phyloP scores from a whole-genome alignment of 1,284 basidiomycete species.

The Papiliotrema fonsecae region DNA sequence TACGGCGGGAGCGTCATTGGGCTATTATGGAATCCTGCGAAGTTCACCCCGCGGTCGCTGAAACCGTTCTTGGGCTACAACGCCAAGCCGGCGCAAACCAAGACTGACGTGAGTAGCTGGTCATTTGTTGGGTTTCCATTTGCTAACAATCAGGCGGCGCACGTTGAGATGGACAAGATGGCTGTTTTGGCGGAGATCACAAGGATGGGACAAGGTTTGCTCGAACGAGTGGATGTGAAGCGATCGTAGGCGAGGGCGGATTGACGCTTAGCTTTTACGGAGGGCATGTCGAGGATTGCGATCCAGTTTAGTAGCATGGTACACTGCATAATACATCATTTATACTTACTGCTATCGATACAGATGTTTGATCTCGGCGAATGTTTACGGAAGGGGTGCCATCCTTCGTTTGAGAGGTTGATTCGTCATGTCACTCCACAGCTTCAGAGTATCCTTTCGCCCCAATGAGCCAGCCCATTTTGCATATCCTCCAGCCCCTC shows the following conservation, averaged over 20 bases:
- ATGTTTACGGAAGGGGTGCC: no score
- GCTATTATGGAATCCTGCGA: slow-evolving; percentile 75
- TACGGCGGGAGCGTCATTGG: slow-evolving; percentile 77
- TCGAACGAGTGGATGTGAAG: slow-evolving; percentile 52
- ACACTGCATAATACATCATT: no score
- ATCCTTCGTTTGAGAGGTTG: no score
- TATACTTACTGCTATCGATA: no score
- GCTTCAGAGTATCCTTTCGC: slow-evolving; percentile 20
- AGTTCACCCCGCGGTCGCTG: slow-evolving; percentile 56
- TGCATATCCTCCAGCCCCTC: slow-evolving; percentile 31
- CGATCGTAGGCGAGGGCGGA: no score
- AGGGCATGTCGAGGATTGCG: no score
- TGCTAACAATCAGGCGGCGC: slow-evolving; percentile 45
- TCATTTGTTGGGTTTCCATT: neutral
- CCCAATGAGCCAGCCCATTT: slow-evolving; percentile 29
- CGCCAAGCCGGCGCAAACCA: slow-evolving; percentile 55
- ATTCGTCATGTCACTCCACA: no score
- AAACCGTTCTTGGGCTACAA: slow-evolving; percentile 80
- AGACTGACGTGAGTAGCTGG: slow-evolving; percentile 29
- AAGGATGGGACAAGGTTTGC: slow-evolving; percentile 67
- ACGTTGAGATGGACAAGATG: slow-evolving; percentile 67
- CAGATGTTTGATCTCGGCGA: no score
- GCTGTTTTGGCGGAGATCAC: slow-evolving; percentile 72
- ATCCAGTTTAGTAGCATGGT: no score
- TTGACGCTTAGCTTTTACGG: no score